Evolutionary conservation across 495 filamentous ascomycete genomes (phyloP), one percentile per base, ranked within the genome.

Genomic region (Aspergillus egyptiacus): DNA sequence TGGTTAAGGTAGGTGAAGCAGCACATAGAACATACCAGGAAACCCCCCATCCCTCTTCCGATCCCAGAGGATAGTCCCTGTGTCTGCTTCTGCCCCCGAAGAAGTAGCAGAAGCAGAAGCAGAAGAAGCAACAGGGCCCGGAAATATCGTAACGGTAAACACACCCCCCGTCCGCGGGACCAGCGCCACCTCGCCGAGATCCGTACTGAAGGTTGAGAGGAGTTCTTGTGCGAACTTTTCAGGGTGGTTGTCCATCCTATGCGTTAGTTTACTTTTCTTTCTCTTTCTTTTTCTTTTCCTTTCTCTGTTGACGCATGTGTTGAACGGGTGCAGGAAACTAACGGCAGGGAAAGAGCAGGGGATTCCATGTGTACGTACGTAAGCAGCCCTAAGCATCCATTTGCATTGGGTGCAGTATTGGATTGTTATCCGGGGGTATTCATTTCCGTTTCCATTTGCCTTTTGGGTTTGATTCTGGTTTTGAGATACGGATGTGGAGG

Each of bases 211-310:
- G 6, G 93, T 98, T n/a, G 88, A 93, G 50, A 98, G 83, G 44
- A 98, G 87, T 69, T 98, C 93, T 80, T 98, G 93, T 35, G 86
- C 90, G 69, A 86, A 96, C 88, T 46, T 30, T 44, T 55, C n/a
- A n/a, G n/a, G n/a, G n/a, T n/a, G n/a, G n/a, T n/a, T n/a, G n/a
- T n/a, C n/a, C n/a, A n/a, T n/a, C n/a, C n/a, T n/a, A n/a, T n/a
- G n/a, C n/a, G n/a, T n/a, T n/a, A n/a, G n/a, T n/a, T n/a, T n/a
- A n/a, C n/a, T n/a, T n/a, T n/a, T n/a, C n/a, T n/a, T n/a, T n/a
- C n/a, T n/a, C n/a, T n/a, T n/a, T n/a, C n/a, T n/a, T n/a, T n/a
- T n/a, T n/a, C n/a, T n/a, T n/a, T n/a, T n/a, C n/a, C n/a, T n/a
- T n/a, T n/a, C n/a, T n/a, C n/a, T n/a, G n/a, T n/a, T n/a, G n/a